Evolutionary conservation across 2,329 filamentous ascomycete species (phyloP), one percentile per base, ranked within the genome.

Genomic region (Thielaviopsis cerberus): DNA sequence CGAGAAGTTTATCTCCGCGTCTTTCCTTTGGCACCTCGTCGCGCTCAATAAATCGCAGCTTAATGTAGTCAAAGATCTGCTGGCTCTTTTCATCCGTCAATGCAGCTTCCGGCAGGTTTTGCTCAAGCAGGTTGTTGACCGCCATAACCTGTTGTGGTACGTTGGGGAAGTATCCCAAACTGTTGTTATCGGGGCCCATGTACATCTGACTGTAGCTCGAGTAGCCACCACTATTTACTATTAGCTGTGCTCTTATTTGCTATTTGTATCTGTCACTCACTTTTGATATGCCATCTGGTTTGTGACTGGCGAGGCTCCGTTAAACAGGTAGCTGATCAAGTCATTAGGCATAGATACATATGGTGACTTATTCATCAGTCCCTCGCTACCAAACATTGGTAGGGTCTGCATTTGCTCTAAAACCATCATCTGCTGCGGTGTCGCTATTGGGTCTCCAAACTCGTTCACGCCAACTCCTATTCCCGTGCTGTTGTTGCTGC

Each of bases 81-180:
- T 85, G 81, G 61, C 88, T 84, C 72, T 94, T 95, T 62, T 89
- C 85, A 63, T 94, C 88, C 0, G 89, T 94, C 59, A 97, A 77
- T 7, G 85, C 78, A 3, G 85, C 84, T 65, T 94, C 87, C 0
- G 86, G 86, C 5, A 85, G 80, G 57, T 82, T 85, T 24, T 87
- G 83, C 66, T 94, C 89, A 25, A 94, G 76, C 45, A 94, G 77
- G 64, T 85, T 94, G 59, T 84, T 91, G 53, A 95, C 86, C 20
- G 88, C 86, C 89, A 94, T 95, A 37, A 90, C 83, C 65, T 94
- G 86, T 63, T 87, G 82, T 2, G 80, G 78, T 13, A 74, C 70
- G n/a, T 76, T 73, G 34, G 79, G 79, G 63, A 80, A 81, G 61
- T 80, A 80, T 17, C 77, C 77, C 51, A 77, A 66, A 37, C 74